A percentile compares a stretch with the other conserved stretches of the same genome.
Evolutionary conservation across 441 rosid genomes (phyloP).

Genomic region (Euphorbia corollata): DNA sequence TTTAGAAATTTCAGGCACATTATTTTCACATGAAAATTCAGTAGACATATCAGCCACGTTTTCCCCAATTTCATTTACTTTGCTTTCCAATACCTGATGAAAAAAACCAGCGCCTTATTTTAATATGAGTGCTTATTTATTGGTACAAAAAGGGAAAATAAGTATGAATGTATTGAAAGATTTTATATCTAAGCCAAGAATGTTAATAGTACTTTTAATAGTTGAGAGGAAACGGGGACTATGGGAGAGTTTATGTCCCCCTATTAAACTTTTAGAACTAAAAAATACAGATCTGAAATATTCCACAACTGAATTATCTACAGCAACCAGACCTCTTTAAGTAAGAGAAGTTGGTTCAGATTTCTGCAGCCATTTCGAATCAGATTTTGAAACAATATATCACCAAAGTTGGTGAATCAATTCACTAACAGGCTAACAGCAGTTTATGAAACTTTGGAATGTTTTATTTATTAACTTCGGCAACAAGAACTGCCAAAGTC

Average conservation of each 20-base stretch:
- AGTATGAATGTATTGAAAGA: too few relatives aligned
- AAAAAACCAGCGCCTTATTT: constrained; percentile 25
- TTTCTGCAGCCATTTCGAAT: constrained; percentile 5
- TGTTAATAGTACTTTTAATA: neutral
- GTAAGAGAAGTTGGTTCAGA: neutral
- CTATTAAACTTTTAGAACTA: neutral
- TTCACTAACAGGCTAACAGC: neutral
- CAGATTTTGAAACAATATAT: neutral
- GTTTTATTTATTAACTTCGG: neutral
- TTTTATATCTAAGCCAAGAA: neutral
- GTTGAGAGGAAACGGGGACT: neutral
- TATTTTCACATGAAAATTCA: constrained; percentile 24
- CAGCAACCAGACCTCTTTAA: neutral
- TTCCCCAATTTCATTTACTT: constrained; percentile 32
- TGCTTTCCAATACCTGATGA: constrained; percentile 34
- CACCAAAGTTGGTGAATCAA: neutral
- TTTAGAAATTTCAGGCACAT: constrained; percentile 30
- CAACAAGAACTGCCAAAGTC: neutral
- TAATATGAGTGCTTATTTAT: constrained; percentile 17
- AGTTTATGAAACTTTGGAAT: neutral
- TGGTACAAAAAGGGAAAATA: constrained; percentile 6
- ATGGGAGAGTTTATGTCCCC: neutral
- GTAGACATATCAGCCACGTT: constrained; percentile 19
- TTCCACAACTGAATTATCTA: neutral
- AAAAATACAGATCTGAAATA: neutral